Conservation (phyloP, 2,329 filamentous ascomycete genomes). For the Hymenoscyphus linearis region DNA sequence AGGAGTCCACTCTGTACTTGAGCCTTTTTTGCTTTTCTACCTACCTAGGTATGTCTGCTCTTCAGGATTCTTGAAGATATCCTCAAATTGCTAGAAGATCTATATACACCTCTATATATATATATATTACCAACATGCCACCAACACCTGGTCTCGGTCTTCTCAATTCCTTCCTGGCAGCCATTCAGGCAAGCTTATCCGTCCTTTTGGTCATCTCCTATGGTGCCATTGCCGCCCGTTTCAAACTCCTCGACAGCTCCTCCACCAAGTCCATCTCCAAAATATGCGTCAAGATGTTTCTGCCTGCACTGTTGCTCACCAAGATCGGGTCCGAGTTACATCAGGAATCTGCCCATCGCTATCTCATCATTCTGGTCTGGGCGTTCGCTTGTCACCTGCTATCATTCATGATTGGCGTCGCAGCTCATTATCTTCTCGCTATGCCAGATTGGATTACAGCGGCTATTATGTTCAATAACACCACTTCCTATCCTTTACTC, state of each 20-base stretch:
- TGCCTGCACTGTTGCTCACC: slow-evolving; percentile 42
- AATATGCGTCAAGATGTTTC: slow-evolving; percentile 42
- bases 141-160: slow-evolving; percentile 20
- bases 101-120: too few relatives aligned
- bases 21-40: too few relatives aligned
- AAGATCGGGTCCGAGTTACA: slow-evolving; percentile 41
- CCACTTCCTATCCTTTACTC: slow-evolving; percentile 42
- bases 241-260: slow-evolving; percentile 34
- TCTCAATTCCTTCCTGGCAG: slow-evolving; percentile 38
- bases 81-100: too few relatives aligned
- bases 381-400: slow-evolving; percentile 36
- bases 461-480: slow-evolving; percentile 46
- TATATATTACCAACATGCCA: not conserved
- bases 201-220: slow-evolving; percentile 43
- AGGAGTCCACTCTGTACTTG: too few relatives aligned
- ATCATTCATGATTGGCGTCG: slow-evolving; percentile 38
- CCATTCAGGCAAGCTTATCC: slow-evolving; percentile 43
- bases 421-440: slow-evolving; percentile 34
- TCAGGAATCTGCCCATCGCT: slow-evolving; percentile 33
- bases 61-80: not conserved
- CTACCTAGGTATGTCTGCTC: not conserved
- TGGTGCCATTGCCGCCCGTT: slow-evolving; percentile 37
- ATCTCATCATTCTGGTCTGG: slow-evolving; percentile 39
- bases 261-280: slow-evolving; percentile 40
- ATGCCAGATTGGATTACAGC: slow-evolving; percentile 43